Base-by-base conservation (phyloP, 345 rosid genomes). In the Passiflora organensis region DNA sequence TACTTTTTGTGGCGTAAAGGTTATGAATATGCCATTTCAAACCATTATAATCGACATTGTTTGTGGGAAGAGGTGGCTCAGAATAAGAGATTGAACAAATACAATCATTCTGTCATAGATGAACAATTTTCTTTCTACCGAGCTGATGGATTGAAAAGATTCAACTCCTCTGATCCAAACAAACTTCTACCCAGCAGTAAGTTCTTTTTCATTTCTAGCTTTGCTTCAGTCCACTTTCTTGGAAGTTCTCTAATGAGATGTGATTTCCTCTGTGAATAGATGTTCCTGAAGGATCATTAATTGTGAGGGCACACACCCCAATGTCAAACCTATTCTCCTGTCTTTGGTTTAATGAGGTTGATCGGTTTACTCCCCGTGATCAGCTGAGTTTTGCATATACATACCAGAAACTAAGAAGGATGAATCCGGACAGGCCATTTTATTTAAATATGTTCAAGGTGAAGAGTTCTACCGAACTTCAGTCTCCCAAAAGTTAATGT, bases 261-360 rank as follows among this genome's bases (percentile, higher is more conserved):
- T 54, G 10, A 28, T 28, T 28, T 28, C 5, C 56, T 25, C 51
- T 65, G 41, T 62, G 23, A 43, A 32, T 81, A 93, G 99, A 93
- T 89, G 99, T 93, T 42, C 99, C 99, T 14, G 99, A 83, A 76
- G 99, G 99, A 12, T 89, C 97, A 49, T 79, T 93, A 63, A 93
- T 93, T 24, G 83, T 89, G 12, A 72, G 97, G 68, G 99, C 95
- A 0, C 99, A 93, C 71, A 89, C 97, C 22, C 99, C 97, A 1
- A 86, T 93, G 99, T 86, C 99, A 14, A 93, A 93, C 64, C 74
- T 93, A 51, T 93, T 93, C 66, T 93, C 99, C 5, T 89, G 99
- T 69, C 97, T 93, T 22, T 93, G 99, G 99, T 93, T 84, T 80
- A 93, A 93, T 37, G 99, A 93, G 77, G 94, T 93, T 43, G 96